Conservation (phyloP, 1,139 yeast genomes). For the Schwanniomyces etchellsii region DNA sequence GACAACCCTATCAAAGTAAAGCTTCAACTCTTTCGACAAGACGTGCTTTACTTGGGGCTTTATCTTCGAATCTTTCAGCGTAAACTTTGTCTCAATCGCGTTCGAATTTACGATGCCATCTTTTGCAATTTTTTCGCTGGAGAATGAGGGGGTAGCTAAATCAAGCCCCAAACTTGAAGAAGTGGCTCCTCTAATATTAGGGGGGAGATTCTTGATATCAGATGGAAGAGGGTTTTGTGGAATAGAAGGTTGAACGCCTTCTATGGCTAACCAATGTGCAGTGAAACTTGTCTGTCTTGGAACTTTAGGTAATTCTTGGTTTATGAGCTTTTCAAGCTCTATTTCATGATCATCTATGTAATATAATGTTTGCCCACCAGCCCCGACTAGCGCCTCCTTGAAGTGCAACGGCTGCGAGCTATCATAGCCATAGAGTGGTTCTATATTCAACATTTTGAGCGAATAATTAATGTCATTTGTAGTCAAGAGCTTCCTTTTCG, state of each 20-base stretch:
- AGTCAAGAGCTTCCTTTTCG: constrained; percentile 75
- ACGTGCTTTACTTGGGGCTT: constrained; percentile 97
- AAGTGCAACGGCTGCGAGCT: constrained; percentile 57
- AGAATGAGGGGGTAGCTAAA: constrained; percentile 24
- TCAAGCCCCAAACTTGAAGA: constrained; percentile 40
- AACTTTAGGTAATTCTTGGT: constrained; percentile 91
- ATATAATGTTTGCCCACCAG: constrained; percentile 86
- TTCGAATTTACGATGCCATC: constrained; percentile 13
- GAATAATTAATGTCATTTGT: constrained; percentile 83
- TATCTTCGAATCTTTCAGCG: constrained; percentile 64
- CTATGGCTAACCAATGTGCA: constrained; percentile 98
- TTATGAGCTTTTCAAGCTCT: constrained; percentile 89
- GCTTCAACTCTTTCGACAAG: constrained; percentile 85
- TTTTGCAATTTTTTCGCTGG: constrained; percentile 11
- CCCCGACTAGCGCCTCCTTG: constrained; percentile 81
- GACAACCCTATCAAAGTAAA: constrained; percentile 87
- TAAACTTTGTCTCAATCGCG: constrained; percentile 21
- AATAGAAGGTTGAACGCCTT: constrained; percentile 97
- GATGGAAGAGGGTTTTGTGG: constrained; percentile 91
- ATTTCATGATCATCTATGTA: constrained; percentile 88
- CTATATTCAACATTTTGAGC: constrained; percentile 78
- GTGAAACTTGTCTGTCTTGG: constrained; percentile 91
- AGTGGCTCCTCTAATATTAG: constrained; percentile 68
- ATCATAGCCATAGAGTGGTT: constrained; percentile 77
- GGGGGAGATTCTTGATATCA: constrained; percentile 63